Evolutionary conservation across 1,139 yeast species (phyloP).

Genomic region (Cylindricascospora bacillispora): DNA sequence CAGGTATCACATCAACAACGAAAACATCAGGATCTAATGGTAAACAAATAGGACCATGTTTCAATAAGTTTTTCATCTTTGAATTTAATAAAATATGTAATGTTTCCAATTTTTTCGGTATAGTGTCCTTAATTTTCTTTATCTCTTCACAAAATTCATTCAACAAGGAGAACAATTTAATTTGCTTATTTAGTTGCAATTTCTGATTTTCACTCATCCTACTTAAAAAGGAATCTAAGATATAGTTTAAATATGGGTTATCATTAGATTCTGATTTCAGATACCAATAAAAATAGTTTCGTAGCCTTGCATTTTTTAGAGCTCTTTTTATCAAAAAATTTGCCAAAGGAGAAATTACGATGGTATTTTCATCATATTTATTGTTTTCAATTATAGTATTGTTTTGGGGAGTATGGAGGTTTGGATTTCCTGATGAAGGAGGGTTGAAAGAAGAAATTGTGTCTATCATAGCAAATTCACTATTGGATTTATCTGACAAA

Average conservation of each 20-base stretch:
- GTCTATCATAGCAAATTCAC: constrained; percentile 34
- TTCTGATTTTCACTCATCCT: constrained; percentile 17
- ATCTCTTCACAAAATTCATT: constrained; percentile 33
- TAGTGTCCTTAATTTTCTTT: constrained; percentile 39
- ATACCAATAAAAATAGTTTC: constrained; percentile 86
- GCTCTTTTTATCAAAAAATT: constrained; percentile 68
- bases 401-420: constrained; percentile 4
- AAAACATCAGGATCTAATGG: constrained; percentile 29
- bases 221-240: constrained; percentile 27
- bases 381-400: constrained; percentile 1
- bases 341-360: constrained; percentile 53
- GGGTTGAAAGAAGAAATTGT: constrained; percentile 9
- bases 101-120: constrained; percentile 43
- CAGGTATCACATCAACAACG: constrained; percentile 70
- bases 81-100: constrained; percentile 27
- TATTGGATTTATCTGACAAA: constrained; percentile 21
- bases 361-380: constrained; percentile 2
- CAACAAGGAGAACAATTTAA: constrained; percentile 31
- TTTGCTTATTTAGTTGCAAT: constrained; percentile 30
- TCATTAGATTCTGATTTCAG: constrained; percentile 79
- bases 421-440: constrained; percentile 12
- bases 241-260: constrained; percentile 32
- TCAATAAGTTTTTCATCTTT: constrained; percentile 22
- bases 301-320: constrained; percentile 49
- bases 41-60: constrained; percentile 17